A percentile compares a stretch with the other conserved stretches of the same genome.
Evolutionary conservation across 2,329 filamentous ascomycete species (phyloP).

Genomic region (Trichoderma sp.): DNA sequence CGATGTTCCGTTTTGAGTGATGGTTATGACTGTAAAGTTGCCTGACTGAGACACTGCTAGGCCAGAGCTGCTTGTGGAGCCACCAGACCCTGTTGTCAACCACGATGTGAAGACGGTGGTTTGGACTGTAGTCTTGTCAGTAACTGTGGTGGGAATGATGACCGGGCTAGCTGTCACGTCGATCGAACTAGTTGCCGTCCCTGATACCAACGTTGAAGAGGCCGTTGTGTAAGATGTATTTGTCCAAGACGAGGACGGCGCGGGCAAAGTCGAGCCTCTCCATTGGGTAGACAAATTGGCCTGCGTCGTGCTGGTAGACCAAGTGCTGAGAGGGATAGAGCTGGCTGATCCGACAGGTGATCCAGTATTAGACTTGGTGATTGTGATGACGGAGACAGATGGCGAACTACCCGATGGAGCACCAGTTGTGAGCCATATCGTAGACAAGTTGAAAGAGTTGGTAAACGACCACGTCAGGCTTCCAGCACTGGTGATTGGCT

Average conservation of each 20-base stretch:
- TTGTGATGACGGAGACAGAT: neutral
- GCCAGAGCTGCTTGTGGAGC: neutral
- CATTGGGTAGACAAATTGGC: neutral
- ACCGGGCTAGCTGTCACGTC: neutral
- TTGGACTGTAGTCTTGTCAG: neutral
- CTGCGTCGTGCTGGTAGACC: neutral
- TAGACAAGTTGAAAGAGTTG: constrained; percentile 10
- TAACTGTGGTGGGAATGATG: neutral
- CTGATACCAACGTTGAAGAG: neutral
- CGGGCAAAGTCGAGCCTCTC: neutral
- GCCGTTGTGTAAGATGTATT: neutral
- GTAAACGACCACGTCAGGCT: constrained; percentile 17
- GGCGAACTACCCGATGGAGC: neutral
- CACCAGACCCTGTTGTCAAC: constrained; percentile 14
- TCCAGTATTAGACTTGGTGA: neutral
- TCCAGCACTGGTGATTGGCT: neutral
- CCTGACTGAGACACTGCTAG: constrained; percentile 14
- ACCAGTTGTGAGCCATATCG: constrained; percentile 3
- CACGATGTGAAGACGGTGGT: constrained; percentile 18
- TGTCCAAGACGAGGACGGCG: neutral
- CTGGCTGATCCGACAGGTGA: neutral
- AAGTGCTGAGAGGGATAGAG: neutral
- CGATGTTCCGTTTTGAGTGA: constrained; percentile 17
- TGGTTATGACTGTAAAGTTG: constrained; percentile 23
- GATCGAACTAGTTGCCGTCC: neutral